Conservation (phyloP, 345 rosid genomes). For the Draba incana region DNA sequence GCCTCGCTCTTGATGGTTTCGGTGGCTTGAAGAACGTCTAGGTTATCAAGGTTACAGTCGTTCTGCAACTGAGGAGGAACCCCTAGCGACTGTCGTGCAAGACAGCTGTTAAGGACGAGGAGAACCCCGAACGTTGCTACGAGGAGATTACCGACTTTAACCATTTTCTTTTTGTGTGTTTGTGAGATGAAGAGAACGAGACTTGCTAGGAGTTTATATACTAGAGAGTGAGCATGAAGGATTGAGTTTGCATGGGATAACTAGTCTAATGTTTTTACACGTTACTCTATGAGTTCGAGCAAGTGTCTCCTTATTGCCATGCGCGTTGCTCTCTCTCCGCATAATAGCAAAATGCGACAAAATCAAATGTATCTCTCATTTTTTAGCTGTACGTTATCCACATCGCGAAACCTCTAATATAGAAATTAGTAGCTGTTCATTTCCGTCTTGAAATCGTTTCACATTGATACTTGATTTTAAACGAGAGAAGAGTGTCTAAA, state of each 20-base stretch:
- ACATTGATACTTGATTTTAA: background rate
- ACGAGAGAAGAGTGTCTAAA: background rate
- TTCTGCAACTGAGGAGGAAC: constrained; percentile 44
- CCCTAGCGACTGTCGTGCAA: constrained; percentile 37
- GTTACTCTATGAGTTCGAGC: constrained; percentile 29
- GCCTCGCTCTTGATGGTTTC: constrained; percentile 52
- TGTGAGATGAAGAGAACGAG: constrained; percentile 23
- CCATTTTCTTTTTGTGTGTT: constrained; percentile 24
- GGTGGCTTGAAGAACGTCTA: constrained; percentile 53
- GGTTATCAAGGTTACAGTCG: constrained; percentile 53
- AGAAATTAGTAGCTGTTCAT: no score
- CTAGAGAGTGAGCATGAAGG: constrained; percentile 19
- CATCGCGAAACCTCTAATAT: background rate
- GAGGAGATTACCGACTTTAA: constrained; percentile 24
- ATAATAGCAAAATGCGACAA: constrained; percentile 22
- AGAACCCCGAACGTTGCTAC: constrained; percentile 31
- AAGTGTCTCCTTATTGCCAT: constrained; percentile 27
- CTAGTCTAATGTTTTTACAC: constrained; percentile 33
- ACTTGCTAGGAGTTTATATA: constrained; percentile 29
- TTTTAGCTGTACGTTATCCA: background rate
- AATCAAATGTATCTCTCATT: constrained; percentile 26
- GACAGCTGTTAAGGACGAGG: constrained; percentile 35
- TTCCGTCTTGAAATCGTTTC: background rate
- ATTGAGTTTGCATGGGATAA: constrained; percentile 36
- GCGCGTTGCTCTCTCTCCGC: constrained; percentile 28